Percentiles rank a stretch among this genome's conserved stretches.
These are phyloP conservation scores for Suillus tomentosus DNA, from an alignment of 768 basidiomycete genomes.

Conservation along the genomic window DNA sequence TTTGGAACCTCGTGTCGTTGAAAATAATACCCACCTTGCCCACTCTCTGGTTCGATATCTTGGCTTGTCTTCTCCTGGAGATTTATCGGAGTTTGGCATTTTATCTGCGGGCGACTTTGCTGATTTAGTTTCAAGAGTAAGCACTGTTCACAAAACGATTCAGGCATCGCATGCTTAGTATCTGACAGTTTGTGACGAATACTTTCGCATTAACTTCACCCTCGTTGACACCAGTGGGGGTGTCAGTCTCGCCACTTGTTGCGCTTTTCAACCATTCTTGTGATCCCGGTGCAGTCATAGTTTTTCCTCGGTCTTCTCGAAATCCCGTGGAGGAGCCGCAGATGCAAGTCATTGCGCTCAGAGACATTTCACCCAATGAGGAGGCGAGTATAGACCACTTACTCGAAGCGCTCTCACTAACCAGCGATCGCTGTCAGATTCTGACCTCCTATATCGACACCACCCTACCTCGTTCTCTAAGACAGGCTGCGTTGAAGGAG, in stretches of 20 bases:
- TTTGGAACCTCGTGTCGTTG: constrained; percentile 48
- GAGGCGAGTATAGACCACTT: constrained; percentile 51
- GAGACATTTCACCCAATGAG: constrained; percentile 60
- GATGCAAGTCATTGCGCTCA: constrained; percentile 75
- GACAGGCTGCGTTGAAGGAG: constrained; percentile 61
- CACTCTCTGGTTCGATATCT: constrained; percentile 77
- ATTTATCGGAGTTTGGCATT: constrained; percentile 60
- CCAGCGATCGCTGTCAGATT: constrained; percentile 48
- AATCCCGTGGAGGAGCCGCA: constrained; percentile 50
- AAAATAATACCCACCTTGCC: constrained; percentile 69
- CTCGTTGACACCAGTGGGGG: constrained; percentile 78
- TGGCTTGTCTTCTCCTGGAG: constrained; percentile 56
- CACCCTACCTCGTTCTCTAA: constrained; percentile 57
- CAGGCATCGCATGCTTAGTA: not conserved
- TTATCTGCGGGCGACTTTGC: constrained; percentile 63
- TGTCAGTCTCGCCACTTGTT: constrained; percentile 75
- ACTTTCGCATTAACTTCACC: constrained; percentile 85
- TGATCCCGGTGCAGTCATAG: constrained; percentile 85
- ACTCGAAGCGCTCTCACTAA: not conserved
- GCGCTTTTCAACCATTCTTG: constrained; percentile 91
- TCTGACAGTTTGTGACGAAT: constrained; percentile 81
- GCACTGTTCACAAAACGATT: constrained; percentile 21
- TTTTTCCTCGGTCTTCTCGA: constrained; percentile 68
- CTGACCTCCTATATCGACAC: constrained; percentile 85
- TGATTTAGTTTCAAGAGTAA: constrained; percentile 70